Conservation (phyloP, 768 basidiomycete species). For the Termitomyces sp. region DNA sequence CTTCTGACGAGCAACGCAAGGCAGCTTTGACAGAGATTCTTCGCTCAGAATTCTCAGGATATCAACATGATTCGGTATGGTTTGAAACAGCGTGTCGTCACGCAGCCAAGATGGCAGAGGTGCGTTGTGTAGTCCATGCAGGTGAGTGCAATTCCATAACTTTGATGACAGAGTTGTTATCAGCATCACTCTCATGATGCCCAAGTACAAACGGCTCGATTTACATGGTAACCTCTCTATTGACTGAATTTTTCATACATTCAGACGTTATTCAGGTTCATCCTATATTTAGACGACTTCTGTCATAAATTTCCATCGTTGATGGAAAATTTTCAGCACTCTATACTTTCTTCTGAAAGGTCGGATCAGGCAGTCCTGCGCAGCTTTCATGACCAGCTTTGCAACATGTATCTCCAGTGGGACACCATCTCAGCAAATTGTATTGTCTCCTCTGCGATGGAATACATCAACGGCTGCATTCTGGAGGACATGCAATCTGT, state of each 20-base stretch:
- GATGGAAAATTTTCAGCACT: constrained; percentile 1
- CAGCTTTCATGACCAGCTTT: background rate
- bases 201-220: background rate
- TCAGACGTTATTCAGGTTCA: no score
- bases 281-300: constrained; percentile 4
- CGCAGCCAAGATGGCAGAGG: constrained; percentile 6
- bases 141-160: background rate
- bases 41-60: no score
- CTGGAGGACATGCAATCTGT: background rate
- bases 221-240: constrained; percentile 8
- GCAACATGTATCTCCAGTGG: background rate
- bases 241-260: no score
- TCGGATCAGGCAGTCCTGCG: background rate
- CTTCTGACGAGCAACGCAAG: no score
- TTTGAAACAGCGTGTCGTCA: background rate
- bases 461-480: background rate
- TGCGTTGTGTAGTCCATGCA: background rate
- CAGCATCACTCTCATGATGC: background rate
- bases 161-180: background rate
- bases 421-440: background rate
- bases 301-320: no score
- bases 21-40: no score
- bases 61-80: background rate
- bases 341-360: no score
- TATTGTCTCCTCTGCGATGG: constrained; percentile 3